Conservation (phyloP, 2,329 filamentous ascomycete genomes). For the Zymoseptoria ardabiliae region DNA sequence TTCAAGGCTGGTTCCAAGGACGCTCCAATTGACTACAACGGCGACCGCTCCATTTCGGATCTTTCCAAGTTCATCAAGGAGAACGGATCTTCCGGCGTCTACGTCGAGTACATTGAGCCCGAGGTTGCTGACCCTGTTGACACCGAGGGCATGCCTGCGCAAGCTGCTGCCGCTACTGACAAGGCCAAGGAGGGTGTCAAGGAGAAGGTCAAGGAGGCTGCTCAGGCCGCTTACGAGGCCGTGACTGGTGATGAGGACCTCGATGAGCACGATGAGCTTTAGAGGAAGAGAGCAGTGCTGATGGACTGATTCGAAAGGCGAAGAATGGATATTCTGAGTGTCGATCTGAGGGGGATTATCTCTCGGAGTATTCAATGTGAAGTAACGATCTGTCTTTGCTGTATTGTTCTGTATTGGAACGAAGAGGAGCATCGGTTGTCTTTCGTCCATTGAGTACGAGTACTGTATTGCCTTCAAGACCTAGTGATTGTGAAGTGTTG, state of each 20-base stretch:
- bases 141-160: constrained; percentile 42
- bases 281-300: constrained; percentile 33
- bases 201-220: constrained; percentile 33
- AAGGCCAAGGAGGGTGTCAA: constrained; percentile 20
- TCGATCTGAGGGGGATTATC: background rate
- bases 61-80: constrained; percentile 87
- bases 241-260: constrained; percentile 30
- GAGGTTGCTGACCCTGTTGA: constrained; percentile 36
- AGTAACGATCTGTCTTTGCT: background rate
- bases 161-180: constrained; percentile 38
- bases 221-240: constrained; percentile 26
- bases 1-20: constrained; percentile 86
- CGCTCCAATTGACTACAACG: constrained; percentile 76
- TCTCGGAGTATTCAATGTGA: background rate
- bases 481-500: too few species aligned
- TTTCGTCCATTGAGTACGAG: too few species aligned
- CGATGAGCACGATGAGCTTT: constrained; percentile 66
- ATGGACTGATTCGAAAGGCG: background rate
- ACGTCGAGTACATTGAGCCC: constrained; percentile 45
- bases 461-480: too few species aligned
- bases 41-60: constrained; percentile 83
- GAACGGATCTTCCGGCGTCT: constrained; percentile 83
- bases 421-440: background rate
- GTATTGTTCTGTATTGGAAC: background rate
- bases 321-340: background rate